Conservation (phyloP, 2,329 filamentous ascomycete genomes). For the Beauveria sp. region DNA sequence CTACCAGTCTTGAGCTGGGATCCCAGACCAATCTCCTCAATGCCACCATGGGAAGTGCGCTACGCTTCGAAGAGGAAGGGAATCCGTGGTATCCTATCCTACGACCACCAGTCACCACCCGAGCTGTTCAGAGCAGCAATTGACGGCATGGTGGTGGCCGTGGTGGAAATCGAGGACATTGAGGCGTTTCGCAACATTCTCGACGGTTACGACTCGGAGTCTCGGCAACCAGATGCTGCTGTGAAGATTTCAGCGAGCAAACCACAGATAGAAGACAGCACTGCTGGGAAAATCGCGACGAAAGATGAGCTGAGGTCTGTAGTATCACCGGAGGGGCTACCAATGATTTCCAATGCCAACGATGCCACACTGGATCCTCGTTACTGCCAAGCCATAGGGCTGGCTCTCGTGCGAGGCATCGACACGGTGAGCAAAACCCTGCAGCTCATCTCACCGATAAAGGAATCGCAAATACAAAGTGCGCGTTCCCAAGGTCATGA, state of each 20-base stretch:
- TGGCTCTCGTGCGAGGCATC: slow-evolving; percentile 64
- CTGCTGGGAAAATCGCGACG: slow-evolving; percentile 10
- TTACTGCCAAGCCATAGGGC: slow-evolving; percentile 51
- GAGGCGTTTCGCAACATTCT: slow-evolving; percentile 37
- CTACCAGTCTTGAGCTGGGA: slow-evolving; percentile 36
- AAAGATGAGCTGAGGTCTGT: slow-evolving; percentile 11
- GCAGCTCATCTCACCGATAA: slow-evolving; percentile 58
- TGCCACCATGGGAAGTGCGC: slow-evolving; percentile 53
- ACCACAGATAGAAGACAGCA: slow-evolving; percentile 14
- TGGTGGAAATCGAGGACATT: slow-evolving; percentile 52
- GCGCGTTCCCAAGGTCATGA: slow-evolving; percentile 34
- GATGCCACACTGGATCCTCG: slow-evolving; percentile 52
- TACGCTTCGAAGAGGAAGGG: slow-evolving; percentile 46
- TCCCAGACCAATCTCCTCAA: slow-evolving; percentile 44
- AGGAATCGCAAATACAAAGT: slow-evolving; percentile 30
- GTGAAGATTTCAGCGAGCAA: neutral
- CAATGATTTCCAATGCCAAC: slow-evolving; percentile 50
- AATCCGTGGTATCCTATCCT: slow-evolving; percentile 59
- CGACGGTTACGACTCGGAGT: neutral
- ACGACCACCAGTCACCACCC: slow-evolving; percentile 55
- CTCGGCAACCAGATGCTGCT: neutral
- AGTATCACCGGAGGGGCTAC: slow-evolving; percentile 46
- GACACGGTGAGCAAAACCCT: slow-evolving; percentile 46
- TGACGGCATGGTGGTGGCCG: slow-evolving; percentile 61
- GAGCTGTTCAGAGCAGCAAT: slow-evolving; percentile 56